phyloP scores from a whole-genome alignment of 257 asterid genomes.

The Solanum okadae region DNA sequence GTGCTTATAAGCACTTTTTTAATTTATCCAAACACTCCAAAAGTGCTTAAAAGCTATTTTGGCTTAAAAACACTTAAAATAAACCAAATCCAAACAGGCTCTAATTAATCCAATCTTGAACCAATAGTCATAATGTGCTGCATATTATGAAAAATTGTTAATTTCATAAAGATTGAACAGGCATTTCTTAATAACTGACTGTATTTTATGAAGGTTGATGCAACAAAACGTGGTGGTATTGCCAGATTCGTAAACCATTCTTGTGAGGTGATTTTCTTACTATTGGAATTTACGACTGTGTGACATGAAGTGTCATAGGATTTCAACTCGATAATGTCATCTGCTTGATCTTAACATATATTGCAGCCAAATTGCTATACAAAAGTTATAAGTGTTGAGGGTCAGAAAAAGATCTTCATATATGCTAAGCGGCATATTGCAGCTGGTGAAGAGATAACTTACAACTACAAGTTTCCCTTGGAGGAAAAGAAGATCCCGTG shows the following conservation, averaged over 20 bases:
- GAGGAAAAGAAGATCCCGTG: slow-evolving; percentile 98
- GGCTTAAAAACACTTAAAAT: not conserved
- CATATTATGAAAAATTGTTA: not conserved
- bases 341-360: slow-evolving; percentile 3
- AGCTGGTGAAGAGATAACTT: slow-evolving; percentile 92
- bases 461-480: slow-evolving; percentile 93
- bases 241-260: slow-evolving; percentile 98
- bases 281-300: slow-evolving; percentile 1
- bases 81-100: not conserved
- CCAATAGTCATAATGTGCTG: not conserved
- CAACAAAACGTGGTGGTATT: slow-evolving; percentile 95
- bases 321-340: slow-evolving; percentile 4
- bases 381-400: slow-evolving; percentile 94
- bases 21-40: not conserved
- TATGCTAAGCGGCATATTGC: slow-evolving; percentile 91
- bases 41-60: not conserved
- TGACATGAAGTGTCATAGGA: slow-evolving; percentile 1
- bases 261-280: slow-evolving; percentile 68
- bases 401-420: slow-evolving; percentile 90
- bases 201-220: slow-evolving; percentile 72
- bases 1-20: too few species aligned
- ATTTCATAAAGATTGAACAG: not conserved
- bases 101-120: not conserved
- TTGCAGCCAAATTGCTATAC: slow-evolving; percentile 98
- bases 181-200: not conserved